Evolutionary conservation across 441 rosid species (phyloP), one percentile per base, ranked within the genome.

Genomic region (Jatropha podagrica): DNA sequence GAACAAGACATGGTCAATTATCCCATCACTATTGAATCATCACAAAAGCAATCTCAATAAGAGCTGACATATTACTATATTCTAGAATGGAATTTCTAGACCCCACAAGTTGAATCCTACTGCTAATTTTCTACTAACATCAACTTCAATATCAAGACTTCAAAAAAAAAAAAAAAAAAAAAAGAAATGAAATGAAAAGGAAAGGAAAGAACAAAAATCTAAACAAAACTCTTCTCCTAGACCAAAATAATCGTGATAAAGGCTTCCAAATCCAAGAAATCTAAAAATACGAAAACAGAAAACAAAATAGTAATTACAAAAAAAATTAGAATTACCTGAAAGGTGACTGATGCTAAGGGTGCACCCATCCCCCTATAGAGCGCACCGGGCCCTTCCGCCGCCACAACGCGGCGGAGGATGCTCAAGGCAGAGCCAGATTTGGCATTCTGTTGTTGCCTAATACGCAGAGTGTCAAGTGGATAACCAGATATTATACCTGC

Each of bases 321-420:
- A 6, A 18, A 52, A 17, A 15, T 18, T 40, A 5, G 18, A 49
- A 62, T 65, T 67, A 91, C 99, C 98, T 96, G 99, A 81, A 96
- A 91, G 75, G 96, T 90, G 83, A 96, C 97, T 7, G 98, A 87
- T 56, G 98, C 98, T 40, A 94, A 85, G 32, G 99, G 99, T 2
- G 97, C 97, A 48, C 80, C 89, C 99, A 96, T 96, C 81, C 98
- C 99, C 79, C 94, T 82, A 75, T 90, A 96, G 70, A 96, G 93
- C 3, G 91, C 93, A 27, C 86, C 63, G 52, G 91, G 91, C 0
- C 98, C 99, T 70, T 94, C 94, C 0, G 74, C 78, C 78, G 88
- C 73, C 4, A 96, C 73, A 70, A 90, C 70, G 8, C 83, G 74
- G 38, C 91, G 88, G 15, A 96, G 87, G 77, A 93, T 89, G 77